phyloP scores from a whole-genome alignment of 306 rosid genomes.

The Begonia loranthoides region DNA sequence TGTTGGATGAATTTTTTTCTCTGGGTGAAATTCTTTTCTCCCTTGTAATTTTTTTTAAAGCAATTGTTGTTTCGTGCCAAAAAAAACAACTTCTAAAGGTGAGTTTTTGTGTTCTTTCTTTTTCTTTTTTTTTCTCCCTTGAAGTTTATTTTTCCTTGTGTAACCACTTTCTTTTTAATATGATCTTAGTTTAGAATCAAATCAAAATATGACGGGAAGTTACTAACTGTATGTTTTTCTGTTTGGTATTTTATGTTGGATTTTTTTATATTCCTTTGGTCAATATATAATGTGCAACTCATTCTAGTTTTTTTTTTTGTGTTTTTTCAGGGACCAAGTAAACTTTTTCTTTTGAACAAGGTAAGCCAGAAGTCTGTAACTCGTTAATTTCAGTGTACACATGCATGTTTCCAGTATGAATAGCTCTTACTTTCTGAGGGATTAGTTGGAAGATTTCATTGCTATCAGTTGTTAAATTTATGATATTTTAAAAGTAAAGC shows the following conservation, averaged over 20 bases:
- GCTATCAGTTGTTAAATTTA: conserved; percentile 5
- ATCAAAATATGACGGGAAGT: too few species aligned
- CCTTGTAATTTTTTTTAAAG: background rate
- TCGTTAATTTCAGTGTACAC: background rate
- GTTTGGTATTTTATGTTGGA: background rate
- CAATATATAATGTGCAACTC: conserved; percentile 5
- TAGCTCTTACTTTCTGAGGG: too few species aligned
- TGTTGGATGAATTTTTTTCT: too few species aligned
- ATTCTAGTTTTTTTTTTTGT: conserved; percentile 11
- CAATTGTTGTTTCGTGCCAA: background rate
- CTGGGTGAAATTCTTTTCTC: background rate
- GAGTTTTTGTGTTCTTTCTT: too few species aligned
- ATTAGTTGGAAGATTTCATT: too few species aligned
- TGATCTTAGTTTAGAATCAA: too few species aligned
- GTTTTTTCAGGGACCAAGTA: conserved; percentile 74
- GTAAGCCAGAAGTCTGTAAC: conserved; percentile 23
- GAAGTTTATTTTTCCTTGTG: too few species aligned
- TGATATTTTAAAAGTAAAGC: background rate
- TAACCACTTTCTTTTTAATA: too few species aligned
- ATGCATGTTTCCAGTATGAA: background rate
- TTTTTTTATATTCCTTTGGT: background rate
- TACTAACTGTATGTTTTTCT: background rate
- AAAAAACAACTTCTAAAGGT: too few species aligned
- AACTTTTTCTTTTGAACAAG: conserved; percentile 55
- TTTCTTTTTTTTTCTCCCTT: too few species aligned